A percentile compares a stretch with the other conserved stretches of the same genome.
Evolutionary conservation across 805 yeast genomes (phyloP).

Genomic region (Teunomyces funiuensis): DNA sequence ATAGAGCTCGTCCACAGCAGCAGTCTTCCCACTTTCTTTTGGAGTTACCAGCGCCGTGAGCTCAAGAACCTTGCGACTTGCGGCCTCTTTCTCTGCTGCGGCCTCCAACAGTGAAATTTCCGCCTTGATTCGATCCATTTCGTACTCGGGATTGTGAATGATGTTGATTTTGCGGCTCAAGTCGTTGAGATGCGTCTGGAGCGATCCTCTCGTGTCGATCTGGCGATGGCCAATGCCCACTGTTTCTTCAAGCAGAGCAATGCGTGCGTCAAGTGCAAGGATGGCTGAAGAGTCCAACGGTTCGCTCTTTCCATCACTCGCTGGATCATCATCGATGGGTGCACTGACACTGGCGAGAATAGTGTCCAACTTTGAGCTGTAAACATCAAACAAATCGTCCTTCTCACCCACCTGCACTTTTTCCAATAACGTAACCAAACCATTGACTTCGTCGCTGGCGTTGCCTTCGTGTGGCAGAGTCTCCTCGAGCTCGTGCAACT

Average conservation of each 20-base stretch:
- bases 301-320: neutral
- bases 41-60: constrained; percentile 3
- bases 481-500: constrained; percentile 35
- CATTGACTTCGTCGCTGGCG: neutral
- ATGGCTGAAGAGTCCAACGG: constrained; percentile 10
- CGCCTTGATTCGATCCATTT: constrained; percentile 22
- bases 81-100: constrained; percentile 25
- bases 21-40: neutral
- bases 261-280: constrained; percentile 25
- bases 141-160: constrained; percentile 35
- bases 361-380: neutral
- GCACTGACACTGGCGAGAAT: constrained; percentile 3
- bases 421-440: constrained; percentile 5
- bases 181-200: constrained; percentile 30
- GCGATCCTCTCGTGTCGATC: constrained; percentile 11
- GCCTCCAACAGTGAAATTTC: constrained; percentile 23
- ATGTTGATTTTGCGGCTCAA: constrained; percentile 33
- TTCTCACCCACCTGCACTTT: neutral
- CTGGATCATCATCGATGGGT: too few relatives aligned
- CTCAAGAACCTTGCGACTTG: constrained; percentile 13
- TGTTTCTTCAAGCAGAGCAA: constrained; percentile 20
- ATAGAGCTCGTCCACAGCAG: constrained; percentile 26
- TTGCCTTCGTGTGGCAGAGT: neutral
- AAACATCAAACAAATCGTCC: neutral
- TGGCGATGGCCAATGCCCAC: constrained; percentile 19